Evolutionary conservation across 2,329 filamentous ascomycete species (phyloP), one percentile per base, ranked within the genome.

Genomic region (Sporothrix luriei): DNA sequence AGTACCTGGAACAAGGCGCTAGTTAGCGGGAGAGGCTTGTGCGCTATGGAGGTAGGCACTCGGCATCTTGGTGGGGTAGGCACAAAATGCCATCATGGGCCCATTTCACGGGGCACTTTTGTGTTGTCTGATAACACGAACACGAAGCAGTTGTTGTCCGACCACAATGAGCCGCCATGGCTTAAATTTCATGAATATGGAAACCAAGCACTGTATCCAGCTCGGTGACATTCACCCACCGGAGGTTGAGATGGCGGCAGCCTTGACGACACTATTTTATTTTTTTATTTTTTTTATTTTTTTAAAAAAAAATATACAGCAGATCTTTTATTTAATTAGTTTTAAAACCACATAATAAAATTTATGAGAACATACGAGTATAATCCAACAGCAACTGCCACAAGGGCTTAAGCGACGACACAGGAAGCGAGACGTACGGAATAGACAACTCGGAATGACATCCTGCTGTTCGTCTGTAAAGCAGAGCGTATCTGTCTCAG

Each of bases 51-150:
- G 33, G 33, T 7, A 33, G 33, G 5, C 33, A 33, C 33, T 33
- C 29, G 10, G 55, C 55, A 59, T 51, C 49, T 59, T 40, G 33
- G 57, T 61, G 57, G 57, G 57, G 40, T 64, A 29, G 43, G 33
- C 59, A 64, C 59, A 48, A 13, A 49, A 33, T 64, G 59, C 59
- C 43, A 33, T 64, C 59, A 49, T 64, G 40, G 57, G 59, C 59
- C 59, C 38, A 48, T 62, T 62, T 62, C 38, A 62, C 38, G 48
- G 19, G 19, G 38, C 57, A 46, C 57, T 38, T 38, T 65, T 49
- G 61, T 48, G 51, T 65, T 43, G 61, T 65, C 43, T 52, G 26
- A 51, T 52, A 66, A 66, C 46, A 19, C 43, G 46, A 65, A 65
- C 24, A 38, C 29, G 43, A 29, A 19, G 40, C 24, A 48, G 21